Evolutionary conservation across 352 stramenopile species (phyloP).

Genomic region (Globisporangium cylindrosporum): DNA sequence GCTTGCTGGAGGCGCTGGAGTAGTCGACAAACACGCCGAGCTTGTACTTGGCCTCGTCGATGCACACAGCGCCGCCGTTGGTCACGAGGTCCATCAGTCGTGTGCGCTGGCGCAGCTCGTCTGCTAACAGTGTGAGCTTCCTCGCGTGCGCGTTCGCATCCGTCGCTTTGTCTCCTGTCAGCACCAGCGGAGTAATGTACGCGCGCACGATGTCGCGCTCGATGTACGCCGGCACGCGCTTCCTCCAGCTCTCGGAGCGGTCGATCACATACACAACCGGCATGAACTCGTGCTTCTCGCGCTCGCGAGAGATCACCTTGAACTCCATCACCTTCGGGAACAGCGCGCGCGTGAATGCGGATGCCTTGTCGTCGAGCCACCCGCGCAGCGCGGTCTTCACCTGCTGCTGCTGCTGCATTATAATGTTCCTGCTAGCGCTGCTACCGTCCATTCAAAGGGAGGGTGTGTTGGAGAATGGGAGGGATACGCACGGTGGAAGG

Average conservation of each 20-base stretch:
- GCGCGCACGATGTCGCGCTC: conserved; percentile 54
- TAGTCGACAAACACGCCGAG: conserved; percentile 63
- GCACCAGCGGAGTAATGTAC: conserved; percentile 55
- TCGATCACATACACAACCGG: conserved; percentile 71
- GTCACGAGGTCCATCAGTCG: conserved; percentile 39
- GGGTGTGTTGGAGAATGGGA: not conserved
- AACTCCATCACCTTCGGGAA: conserved; percentile 74
- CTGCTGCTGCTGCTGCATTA: not conserved
- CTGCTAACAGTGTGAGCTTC: conserved; percentile 30
- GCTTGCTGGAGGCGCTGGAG: not conserved
- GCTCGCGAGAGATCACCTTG: conserved; percentile 70
- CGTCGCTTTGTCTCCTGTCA: not conserved
- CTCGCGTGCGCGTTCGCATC: conserved; percentile 19
- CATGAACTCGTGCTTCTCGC: conserved; percentile 78
- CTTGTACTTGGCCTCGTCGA: conserved; percentile 56
- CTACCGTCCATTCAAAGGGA: not conserved
- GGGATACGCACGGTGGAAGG: not conserved
- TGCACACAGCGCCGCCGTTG: conserved; percentile 24
- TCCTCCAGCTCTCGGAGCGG: conserved; percentile 45
- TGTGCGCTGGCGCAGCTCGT: conserved; percentile 38
- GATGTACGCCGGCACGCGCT: conserved; percentile 44
- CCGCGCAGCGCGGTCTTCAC: not conserved
- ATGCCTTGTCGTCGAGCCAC: conserved; percentile 3
- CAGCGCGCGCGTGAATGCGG: conserved; percentile 36
- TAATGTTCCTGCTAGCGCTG: not conserved